Percentiles rank a stretch among this genome's conserved stretches.
phyloP scores from a whole-genome alignment of 2,329 filamentous ascomycete species.

The Didymella keratinophila region DNA sequence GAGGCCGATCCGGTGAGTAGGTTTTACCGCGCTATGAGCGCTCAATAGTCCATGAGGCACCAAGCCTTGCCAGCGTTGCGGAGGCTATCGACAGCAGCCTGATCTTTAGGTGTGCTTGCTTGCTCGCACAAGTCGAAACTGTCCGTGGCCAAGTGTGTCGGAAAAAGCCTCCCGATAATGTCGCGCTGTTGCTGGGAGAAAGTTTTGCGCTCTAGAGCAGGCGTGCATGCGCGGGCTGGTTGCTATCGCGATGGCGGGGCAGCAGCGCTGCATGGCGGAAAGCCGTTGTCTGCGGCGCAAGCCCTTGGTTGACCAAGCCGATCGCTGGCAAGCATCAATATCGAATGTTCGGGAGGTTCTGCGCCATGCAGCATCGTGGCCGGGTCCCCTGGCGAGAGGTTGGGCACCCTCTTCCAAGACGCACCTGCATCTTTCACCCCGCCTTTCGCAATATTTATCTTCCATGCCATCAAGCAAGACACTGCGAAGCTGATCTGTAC shows the following conservation, averaged over 20 bases:
- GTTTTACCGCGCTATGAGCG: conserved; percentile 11
- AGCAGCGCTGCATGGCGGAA: conserved; percentile 20
- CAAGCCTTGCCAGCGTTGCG: neutral
- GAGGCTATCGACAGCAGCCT: conserved; percentile 6
- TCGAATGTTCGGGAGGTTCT: conserved; percentile 38
- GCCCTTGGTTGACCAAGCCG: conserved; percentile 13
- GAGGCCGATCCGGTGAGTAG: neutral
- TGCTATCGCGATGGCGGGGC: conserved; percentile 39
- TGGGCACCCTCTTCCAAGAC: conserved; percentile 19
- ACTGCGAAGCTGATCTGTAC: neutral
- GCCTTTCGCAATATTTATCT: neutral
- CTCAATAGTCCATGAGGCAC: conserved; percentile 5
- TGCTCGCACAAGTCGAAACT: neutral
- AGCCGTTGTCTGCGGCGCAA: conserved; percentile 17
- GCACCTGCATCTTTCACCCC: conserved; percentile 13
- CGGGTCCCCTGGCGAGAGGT: conserved; percentile 8
- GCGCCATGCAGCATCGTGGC: conserved; percentile 21
- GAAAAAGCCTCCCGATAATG: neutral
- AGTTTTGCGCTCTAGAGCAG: conserved; percentile 16
- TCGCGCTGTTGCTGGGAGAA: conserved; percentile 4
- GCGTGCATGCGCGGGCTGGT: conserved; percentile 25
- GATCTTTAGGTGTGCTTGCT: neutral
- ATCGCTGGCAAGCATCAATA: conserved; percentile 37
- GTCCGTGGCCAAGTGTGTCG: neutral
- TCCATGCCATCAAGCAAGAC: neutral